Base-by-base conservation (phyloP, 2,329 filamentous ascomycete species). In the Pseudogymnoascus verrucosus region DNA sequence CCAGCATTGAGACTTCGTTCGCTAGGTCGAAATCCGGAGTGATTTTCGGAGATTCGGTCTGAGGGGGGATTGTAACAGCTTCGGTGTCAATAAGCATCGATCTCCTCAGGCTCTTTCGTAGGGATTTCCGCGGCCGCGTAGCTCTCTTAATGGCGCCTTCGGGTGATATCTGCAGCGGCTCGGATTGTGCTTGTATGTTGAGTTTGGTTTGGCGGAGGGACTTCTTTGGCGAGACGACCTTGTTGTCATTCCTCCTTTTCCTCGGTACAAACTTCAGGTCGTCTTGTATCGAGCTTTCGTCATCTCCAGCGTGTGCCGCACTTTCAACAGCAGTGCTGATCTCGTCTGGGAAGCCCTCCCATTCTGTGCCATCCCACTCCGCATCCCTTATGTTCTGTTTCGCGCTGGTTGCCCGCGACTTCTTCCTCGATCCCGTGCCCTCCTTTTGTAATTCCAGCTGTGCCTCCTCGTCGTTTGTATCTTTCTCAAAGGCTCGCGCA, bases 361-460 rank as follows among this genome's bases (percentile, higher is more conserved):
- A 14, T 16, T 28, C 26, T 26, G 63, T 63, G 62, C 62, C 37
- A 66, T 71, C 71, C 69, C 75, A 78, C 19, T 60, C 64, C 37
- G 71, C 72, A 31, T 72, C 69, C 4, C 69, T 69, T 64, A 73
- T 77, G 37, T 69, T 69, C 10, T 74, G 72, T 64, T 76, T 71
- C 47, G 74, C 66, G 14, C 64, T 64, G 6, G 65, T 60, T 11
- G 66, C 68, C n/a, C 74, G 72, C 19, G 63, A 57, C 63, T 70
- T 74, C 66, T 79, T 79, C 34, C 77, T 71, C 21, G 71, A 42
- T 0, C 71, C 73, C 2, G 63, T 59, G 1, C 75, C 74, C 21
- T 74, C 72, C 23, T 68, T 71, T 14, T 73, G 69, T 4, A 79
- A 69, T 65, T 79, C 77, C 11, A 42, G 42, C 59, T 70, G 66